phyloP scores from a whole-genome alignment of 2,329 filamentous ascomycete species.

The Aspergillus pseudoglaucus region DNA sequence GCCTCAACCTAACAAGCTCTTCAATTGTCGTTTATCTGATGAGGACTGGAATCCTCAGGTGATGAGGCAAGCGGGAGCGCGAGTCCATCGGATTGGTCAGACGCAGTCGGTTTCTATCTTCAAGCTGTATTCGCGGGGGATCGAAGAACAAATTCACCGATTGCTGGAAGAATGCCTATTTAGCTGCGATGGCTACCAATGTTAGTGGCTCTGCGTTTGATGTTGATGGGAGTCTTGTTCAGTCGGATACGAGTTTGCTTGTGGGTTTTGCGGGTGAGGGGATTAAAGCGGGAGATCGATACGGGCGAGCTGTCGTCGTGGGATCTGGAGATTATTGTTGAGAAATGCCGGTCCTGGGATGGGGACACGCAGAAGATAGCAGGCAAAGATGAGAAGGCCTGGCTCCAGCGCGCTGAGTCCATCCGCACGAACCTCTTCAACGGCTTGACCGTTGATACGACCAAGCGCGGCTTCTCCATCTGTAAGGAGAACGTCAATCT shows the following conservation, averaged over 20 bases:
- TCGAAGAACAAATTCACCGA: slow-evolving; percentile 54
- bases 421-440: slow-evolving; percentile 54
- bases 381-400: slow-evolving; percentile 48
- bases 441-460: slow-evolving; percentile 41
- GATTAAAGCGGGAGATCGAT: slow-evolving; percentile 28
- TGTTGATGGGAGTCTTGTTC: slow-evolving; percentile 14
- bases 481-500: slow-evolving; percentile 25
- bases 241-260: slow-evolving; percentile 38
- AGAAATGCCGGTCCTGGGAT: slow-evolving; percentile 19
- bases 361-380: not conserved
- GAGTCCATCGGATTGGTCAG: slow-evolving; percentile 51
- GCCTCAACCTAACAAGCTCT: slow-evolving; percentile 50
- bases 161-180: slow-evolving; percentile 57
- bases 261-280: not conserved
- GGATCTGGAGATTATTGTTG: slow-evolving; percentile 34
- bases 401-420: slow-evolving; percentile 51
- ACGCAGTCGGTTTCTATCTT: slow-evolving; percentile 50
- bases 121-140: slow-evolving; percentile 51
- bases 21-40: slow-evolving; percentile 54
- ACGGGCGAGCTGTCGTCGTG: slow-evolving; percentile 53
- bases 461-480: slow-evolving; percentile 17
- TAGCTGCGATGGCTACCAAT: slow-evolving; percentile 56
- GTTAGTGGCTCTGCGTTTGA: slow-evolving; percentile 15
- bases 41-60: slow-evolving; percentile 52
- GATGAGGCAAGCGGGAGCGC: slow-evolving; percentile 49